These are phyloP conservation scores for Saturnispora bothae DNA, from an alignment of 805 yeast genomes.

Conservation along the genomic window DNA sequence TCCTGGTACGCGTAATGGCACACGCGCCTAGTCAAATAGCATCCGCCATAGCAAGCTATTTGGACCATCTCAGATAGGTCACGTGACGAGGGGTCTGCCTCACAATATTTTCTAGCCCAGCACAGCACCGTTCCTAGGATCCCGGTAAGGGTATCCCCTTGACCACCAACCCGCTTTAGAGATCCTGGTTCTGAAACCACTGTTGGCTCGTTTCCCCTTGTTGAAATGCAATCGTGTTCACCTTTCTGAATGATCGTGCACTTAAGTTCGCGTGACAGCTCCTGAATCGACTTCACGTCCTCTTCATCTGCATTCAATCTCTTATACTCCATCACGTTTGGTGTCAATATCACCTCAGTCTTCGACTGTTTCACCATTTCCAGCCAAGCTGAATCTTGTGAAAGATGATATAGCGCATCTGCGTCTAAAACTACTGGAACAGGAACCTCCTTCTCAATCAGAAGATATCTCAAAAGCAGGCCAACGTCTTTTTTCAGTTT, in stretches of 20 bases:
- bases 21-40: slow-evolving; percentile 55
- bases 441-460: background rate
- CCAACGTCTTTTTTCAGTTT: slow-evolving; percentile 49
- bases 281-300: slow-evolving; percentile 24
- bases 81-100: slow-evolving; percentile 39
- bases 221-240: slow-evolving; percentile 46
- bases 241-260: slow-evolving; percentile 73
- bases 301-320: slow-evolving; percentile 40
- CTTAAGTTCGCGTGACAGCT: slow-evolving; percentile 40
- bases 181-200: slow-evolving; percentile 48
- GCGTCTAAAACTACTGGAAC: slow-evolving; percentile 79
- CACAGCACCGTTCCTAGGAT: slow-evolving; percentile 71
- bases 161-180: slow-evolving; percentile 83
- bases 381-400: slow-evolving; percentile 40
- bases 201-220: slow-evolving; percentile 32
- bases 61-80: no score
- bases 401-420: slow-evolving; percentile 67
- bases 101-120: slow-evolving; percentile 67
- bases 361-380: slow-evolving; percentile 33
- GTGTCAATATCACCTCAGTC: slow-evolving; percentile 64
- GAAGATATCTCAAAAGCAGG: slow-evolving; percentile 29
- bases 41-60: slow-evolving; percentile 71
- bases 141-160: slow-evolving; percentile 90
- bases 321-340: slow-evolving; percentile 77
- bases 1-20: slow-evolving; percentile 52